Percentiles rank a stretch among this genome's conserved stretches.
Evolutionary conservation across 257 asterid species (phyloP).

Genomic region (Euphrasia confusa): DNA sequence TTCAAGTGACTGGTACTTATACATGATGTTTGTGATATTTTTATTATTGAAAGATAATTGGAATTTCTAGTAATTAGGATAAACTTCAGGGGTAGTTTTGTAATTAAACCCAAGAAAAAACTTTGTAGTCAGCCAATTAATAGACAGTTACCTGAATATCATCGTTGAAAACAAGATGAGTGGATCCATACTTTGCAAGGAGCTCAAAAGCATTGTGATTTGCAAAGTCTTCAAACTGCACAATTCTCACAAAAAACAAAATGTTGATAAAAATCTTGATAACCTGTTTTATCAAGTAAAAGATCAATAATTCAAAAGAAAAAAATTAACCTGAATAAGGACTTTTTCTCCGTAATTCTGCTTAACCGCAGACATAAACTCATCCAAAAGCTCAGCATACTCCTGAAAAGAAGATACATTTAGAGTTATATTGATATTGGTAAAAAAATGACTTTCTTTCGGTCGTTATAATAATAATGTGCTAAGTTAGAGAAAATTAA

Average conservation of each 20-base stretch:
- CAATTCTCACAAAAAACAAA: constrained; percentile 11
- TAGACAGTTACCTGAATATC: constrained; percentile 58
- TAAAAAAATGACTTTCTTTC: neutral
- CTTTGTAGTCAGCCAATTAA: neutral
- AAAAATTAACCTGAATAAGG: constrained; percentile 56
- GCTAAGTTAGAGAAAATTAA: constrained; percentile 21
- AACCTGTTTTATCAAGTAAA: neutral
- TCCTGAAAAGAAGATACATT: constrained; percentile 40
- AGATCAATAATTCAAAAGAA: constrained; percentile 7
- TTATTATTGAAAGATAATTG: too few species aligned
- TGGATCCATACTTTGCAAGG: constrained; percentile 59
- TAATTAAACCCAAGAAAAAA: neutral
- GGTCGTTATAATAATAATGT: constrained; percentile 14
- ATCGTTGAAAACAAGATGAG: constrained; percentile 81
- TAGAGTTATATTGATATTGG: neutral
- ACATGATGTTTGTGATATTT: too few species aligned
- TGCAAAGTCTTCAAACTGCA: constrained; percentile 84
- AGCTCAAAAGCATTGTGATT: constrained; percentile 87
- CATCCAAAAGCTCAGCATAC: constrained; percentile 68
- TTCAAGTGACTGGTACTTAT: too few species aligned
- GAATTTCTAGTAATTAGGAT: too few species aligned
- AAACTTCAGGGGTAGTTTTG: too few species aligned
- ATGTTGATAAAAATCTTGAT: constrained; percentile 2
- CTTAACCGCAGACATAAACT: constrained; percentile 79
- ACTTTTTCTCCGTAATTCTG: constrained; percentile 84